A percentile compares a stretch with the other conserved stretches of the same genome.
Conservation (phyloP, 257 asterid genomes). For the Linderniella brevidens region DNA sequence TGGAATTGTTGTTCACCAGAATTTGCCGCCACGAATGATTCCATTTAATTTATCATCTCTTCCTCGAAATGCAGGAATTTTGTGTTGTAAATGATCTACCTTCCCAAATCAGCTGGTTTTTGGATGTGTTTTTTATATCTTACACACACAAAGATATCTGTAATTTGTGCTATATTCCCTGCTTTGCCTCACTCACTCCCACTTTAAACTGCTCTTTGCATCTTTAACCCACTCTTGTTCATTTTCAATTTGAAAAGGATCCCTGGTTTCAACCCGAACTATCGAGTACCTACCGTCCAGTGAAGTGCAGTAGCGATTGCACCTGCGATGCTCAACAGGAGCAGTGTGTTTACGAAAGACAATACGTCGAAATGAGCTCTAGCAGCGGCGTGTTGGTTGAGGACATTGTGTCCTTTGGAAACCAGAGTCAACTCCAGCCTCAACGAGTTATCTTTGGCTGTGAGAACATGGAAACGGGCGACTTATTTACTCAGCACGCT, state of each 20-base stretch:
- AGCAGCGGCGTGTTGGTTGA: slow-evolving; percentile 92
- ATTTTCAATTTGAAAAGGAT: slow-evolving; percentile 32
- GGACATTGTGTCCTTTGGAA: slow-evolving; percentile 89
- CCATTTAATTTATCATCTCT: too few species aligned
- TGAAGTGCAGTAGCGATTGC: slow-evolving; percentile 77
- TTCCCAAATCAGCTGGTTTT: too few species aligned
- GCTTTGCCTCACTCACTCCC: too few species aligned
- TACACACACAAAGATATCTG: too few species aligned
- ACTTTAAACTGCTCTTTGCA: too few species aligned
- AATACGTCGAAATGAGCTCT: slow-evolving; percentile 97
- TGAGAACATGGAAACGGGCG: slow-evolving; percentile 94
- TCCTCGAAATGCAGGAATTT: too few species aligned
- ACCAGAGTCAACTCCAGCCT: slow-evolving; percentile 67
- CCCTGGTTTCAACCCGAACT: slow-evolving; percentile 76
- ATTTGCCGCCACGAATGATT: too few species aligned
- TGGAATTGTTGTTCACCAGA: too few species aligned
- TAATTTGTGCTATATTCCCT: too few species aligned
- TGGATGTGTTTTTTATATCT: too few species aligned
- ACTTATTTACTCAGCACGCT: slow-evolving; percentile 92
- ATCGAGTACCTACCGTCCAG: slow-evolving; percentile 66
- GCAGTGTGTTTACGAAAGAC: slow-evolving; percentile 72
- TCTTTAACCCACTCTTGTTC: too few species aligned
- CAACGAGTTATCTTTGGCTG: slow-evolving; percentile 93
- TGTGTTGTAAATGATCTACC: too few species aligned
- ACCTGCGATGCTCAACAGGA: slow-evolving; percentile 56